These are phyloP conservation scores for Eucalyptus rudis DNA, from an alignment of 345 rosid genomes.

Conservation along the genomic window DNA sequence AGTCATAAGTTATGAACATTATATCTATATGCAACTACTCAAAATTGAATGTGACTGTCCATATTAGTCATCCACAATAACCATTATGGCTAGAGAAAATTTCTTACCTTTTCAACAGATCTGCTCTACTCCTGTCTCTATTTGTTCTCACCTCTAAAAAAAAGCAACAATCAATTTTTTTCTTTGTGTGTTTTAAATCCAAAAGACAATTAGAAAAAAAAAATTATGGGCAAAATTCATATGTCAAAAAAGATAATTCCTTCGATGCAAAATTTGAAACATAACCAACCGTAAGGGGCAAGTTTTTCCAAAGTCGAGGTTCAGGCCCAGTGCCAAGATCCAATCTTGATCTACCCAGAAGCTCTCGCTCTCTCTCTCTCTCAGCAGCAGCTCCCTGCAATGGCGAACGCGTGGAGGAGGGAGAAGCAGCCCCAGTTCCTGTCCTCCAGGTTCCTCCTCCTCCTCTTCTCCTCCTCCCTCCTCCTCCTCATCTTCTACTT, in stretches of 20 bases:
- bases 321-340: neutral
- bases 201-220: no score
- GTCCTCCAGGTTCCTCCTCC: constrained; percentile 31
- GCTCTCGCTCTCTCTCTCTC: neutral
- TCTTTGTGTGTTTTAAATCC: no score
- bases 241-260: neutral
- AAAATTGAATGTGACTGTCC: neutral
- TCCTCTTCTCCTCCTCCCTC: constrained; percentile 27
- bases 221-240: neutral
- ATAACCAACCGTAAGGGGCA: no score
- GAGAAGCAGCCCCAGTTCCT: constrained; percentile 49
- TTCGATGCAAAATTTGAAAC: neutral
- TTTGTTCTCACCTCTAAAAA: neutral
- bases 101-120: no score
- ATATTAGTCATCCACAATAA: neutral
- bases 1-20: neutral
- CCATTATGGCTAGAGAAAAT: no score
- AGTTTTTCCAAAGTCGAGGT: neutral
- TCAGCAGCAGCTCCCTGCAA: neutral
- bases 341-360: neutral
- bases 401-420: constrained; percentile 72
- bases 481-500: constrained; percentile 28
- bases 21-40: neutral
- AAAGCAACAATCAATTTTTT: neutral
- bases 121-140: neutral